Percentiles rank a stretch among this genome's conserved stretches.
phyloP scores from a whole-genome alignment of 2,329 filamentous ascomycete species.

The Aspergillus vadensis region DNA sequence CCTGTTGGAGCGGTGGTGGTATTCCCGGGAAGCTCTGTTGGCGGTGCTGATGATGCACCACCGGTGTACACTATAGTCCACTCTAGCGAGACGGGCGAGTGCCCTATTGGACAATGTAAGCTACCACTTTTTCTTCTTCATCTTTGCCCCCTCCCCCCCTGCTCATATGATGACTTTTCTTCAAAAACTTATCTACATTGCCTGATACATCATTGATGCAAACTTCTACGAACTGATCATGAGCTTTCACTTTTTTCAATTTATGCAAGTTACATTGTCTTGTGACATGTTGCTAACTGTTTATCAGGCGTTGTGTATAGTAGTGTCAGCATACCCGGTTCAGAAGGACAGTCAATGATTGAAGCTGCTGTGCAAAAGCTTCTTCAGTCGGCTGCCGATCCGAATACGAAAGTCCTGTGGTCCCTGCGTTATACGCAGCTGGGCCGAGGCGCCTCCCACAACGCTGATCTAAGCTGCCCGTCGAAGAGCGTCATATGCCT shows the following conservation, averaged over 20 bases:
- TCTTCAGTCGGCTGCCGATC: conserved; percentile 37
- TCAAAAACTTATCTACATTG: conserved; percentile 98
- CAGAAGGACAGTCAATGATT: conserved; percentile 44
- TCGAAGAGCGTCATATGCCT: conserved; percentile 58
- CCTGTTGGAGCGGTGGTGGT: conserved; percentile 65
- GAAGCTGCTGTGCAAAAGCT: conserved; percentile 44
- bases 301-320: conserved; percentile 61
- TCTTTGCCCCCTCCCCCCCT: conserved; percentile 15
- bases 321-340: conserved; percentile 44
- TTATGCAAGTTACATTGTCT: conserved; percentile 21
- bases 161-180: conserved; percentile 77
- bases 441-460: conserved; percentile 25
- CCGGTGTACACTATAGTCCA: conserved; percentile 69
- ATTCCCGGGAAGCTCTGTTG: conserved; percentile 37
- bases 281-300: conserved; percentile 38
- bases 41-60: conserved; percentile 34
- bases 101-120: conserved; percentile 87
- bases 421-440: conserved; percentile 55
- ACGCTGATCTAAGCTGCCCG: conserved; percentile 16
- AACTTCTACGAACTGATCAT: conserved; percentile 74
- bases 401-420: conserved; percentile 51
- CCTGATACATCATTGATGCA: conserved; percentile 91
- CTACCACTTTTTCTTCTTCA: conserved; percentile 35
- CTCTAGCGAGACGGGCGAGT: conserved; percentile 90
- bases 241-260: conserved; percentile 33